Evolutionary conservation across 2,329 filamentous ascomycete species (phyloP).

Genomic region (Colletotrichum cordylinicola): DNA sequence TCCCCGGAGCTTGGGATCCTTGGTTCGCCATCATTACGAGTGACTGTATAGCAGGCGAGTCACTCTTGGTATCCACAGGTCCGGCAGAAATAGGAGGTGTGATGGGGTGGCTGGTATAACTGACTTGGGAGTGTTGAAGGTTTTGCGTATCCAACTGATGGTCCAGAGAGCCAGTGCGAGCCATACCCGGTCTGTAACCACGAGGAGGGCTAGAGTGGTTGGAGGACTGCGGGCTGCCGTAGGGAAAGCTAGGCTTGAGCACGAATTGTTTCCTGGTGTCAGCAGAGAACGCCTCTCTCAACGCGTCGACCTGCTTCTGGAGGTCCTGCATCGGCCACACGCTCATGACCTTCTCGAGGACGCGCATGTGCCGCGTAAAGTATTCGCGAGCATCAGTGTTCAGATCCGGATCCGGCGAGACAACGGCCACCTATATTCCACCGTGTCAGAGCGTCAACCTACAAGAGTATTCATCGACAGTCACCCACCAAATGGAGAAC

Average conservation of each 20-base stretch:
- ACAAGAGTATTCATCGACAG: neutral
- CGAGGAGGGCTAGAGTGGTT: conserved; percentile 68
- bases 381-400: conserved; percentile 86
- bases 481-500: conserved; percentile 86
- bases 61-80: conserved; percentile 76
- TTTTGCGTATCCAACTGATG: conserved; percentile 59
- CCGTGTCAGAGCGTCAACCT: neutral
- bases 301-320: conserved; percentile 85
- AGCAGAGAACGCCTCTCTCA: conserved; percentile 90
- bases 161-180: conserved; percentile 56
- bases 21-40: conserved; percentile 73
- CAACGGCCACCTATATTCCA: conserved; percentile 78
- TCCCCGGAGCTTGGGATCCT: conserved; percentile 57
- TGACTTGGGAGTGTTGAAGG: conserved; percentile 63
- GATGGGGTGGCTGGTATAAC: conserved; percentile 74
- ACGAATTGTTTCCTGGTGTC: conserved; percentile 86
- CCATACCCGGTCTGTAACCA: conserved; percentile 53
- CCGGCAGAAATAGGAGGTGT: conserved; percentile 81
- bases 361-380: conserved; percentile 92
- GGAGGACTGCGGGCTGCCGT: conserved; percentile 76
- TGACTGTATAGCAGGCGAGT: conserved; percentile 76
- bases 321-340: conserved; percentile 91
- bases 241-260: conserved; percentile 85
- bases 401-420: conserved; percentile 88
- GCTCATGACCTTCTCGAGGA: conserved; percentile 83